Conservation (phyloP, 305 asterid species). For the Caryopteris hybrid region DNA sequence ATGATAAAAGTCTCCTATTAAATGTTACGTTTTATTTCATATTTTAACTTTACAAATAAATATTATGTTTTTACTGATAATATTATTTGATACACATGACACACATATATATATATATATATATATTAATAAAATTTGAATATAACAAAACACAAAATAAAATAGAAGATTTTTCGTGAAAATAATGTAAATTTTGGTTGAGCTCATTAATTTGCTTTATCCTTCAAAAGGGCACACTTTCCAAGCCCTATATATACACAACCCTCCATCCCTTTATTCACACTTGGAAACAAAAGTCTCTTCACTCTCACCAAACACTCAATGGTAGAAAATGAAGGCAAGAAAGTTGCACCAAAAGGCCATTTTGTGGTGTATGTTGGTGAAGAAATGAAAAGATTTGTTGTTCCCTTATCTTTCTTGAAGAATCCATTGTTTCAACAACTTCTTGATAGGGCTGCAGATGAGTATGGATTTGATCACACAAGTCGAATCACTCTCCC, state of each 20-base stretch:
- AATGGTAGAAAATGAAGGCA: conserved; percentile 34
- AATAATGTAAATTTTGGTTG: not conserved
- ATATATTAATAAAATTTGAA: not conserved
- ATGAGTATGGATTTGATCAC: conserved; percentile 57
- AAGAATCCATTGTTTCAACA: conserved; percentile 48
- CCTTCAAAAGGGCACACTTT: conserved; percentile 29
- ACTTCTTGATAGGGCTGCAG: conserved; percentile 62
- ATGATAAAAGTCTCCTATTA: too few species aligned
- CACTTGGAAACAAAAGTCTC: conserved; percentile 4
- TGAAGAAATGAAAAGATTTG: conserved; percentile 48
- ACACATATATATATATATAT: not conserved
- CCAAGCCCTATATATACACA: conserved; percentile 33
- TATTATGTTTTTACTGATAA: too few species aligned
- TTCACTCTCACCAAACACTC: conserved; percentile 5
- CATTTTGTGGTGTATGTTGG: conserved; percentile 86
- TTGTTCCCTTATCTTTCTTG: conserved; percentile 52
- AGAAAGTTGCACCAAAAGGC: conserved; percentile 57
- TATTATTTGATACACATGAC: too few species aligned
- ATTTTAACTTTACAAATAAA: too few species aligned
- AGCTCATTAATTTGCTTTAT: not conserved
- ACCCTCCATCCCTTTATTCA: conserved; percentile 8
- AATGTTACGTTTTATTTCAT: too few species aligned
- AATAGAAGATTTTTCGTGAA: too few species aligned
- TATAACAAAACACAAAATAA: too few species aligned
- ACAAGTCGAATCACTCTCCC: conserved; percentile 44